Evolutionary conservation across 108 stramenopile genomes (phyloP), one percentile per base, ranked within the genome.

Genomic region (Mediolabrus comicus): DNA sequence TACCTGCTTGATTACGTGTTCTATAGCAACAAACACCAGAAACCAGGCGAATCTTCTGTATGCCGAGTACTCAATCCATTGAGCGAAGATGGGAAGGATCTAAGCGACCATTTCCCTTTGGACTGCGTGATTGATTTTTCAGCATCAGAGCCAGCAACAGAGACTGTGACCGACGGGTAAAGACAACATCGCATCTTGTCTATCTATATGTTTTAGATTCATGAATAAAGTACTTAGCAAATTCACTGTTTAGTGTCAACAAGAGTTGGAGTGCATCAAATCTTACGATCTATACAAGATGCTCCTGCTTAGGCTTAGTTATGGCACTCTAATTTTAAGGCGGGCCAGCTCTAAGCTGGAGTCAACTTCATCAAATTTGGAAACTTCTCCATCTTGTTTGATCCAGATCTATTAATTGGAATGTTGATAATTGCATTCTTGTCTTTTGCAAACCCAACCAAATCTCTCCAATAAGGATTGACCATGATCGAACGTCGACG

Each of bases 381-480:
- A 67, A 79, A 79, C 22, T 52, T 27, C 39, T 29, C 39, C 22
- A 28, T 13, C 13, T 31, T 69, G 22, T 59, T 53, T 17, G 46
- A 22, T 39, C 26, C 24, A 16, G 22, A 19, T 24, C 53, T 32
- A 41, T 60, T 26, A 9, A 72, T 53, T 10, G 80, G 80, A 14
- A 81, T 75, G 33, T 66, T 56, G 25, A 81, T 77, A 14, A 81
- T 64, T 25, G 80, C 32, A 33, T 33, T 66, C 59, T 59, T 77
- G 22, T 53, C 59, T 27, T 65, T 58, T 4, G 75, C 75, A 59
- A 43, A 77, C 12, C 29, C 59, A n/a, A 81, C 64, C 17, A 81
- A 66, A 31, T 72, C 61, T 35, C 71, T 54, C 80, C 80, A 81
- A 51, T 77, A 81, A 14, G 63, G 75, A 57, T 81, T 81, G 31